These are phyloP conservation scores for Beauveria sp. DNA, from an alignment of 2,329 filamentous ascomycete species.

Conservation along the genomic window DNA sequence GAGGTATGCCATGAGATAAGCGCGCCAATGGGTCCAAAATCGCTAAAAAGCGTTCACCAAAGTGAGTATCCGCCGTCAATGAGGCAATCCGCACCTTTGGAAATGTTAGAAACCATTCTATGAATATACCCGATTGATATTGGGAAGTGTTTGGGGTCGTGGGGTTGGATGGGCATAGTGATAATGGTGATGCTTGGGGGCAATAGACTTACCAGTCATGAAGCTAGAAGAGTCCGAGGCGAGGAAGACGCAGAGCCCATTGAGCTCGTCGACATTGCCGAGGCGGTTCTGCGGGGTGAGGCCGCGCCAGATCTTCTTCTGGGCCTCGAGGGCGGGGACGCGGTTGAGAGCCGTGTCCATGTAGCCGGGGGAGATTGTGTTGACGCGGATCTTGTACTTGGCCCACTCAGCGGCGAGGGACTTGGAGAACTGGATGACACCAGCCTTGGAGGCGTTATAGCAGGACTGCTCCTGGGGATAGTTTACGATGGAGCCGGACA, in stretches of 20 bases:
- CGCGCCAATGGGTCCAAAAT: neutral
- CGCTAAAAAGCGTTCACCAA: conserved; percentile 33
- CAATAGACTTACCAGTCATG: conserved; percentile 54
- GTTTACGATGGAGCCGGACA: conserved; percentile 81
- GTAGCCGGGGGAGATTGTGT: conserved; percentile 78
- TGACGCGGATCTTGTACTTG: conserved; percentile 71
- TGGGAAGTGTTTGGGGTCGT: conserved; percentile 26
- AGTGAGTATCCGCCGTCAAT: conserved; percentile 65
- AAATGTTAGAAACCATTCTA: neutral
- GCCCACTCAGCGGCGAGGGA: conserved; percentile 81
- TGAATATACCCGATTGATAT: conserved; percentile 22
- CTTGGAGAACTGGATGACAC: conserved; percentile 70
- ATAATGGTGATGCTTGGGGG: neutral
- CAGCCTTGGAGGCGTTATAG: conserved; percentile 81
- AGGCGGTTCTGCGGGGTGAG: conserved; percentile 67
- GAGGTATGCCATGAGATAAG: neutral
- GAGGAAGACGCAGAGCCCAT: conserved; percentile 69
- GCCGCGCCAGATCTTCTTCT: conserved; percentile 75
- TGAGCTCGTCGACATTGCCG: conserved; percentile 67
- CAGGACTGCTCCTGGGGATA: conserved; percentile 76
- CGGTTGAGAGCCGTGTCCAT: conserved; percentile 81
- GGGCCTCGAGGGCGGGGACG: conserved; percentile 67
- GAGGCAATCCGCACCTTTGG: conserved; percentile 34
- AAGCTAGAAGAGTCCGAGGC: conserved; percentile 65
- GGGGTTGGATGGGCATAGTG: neutral